Evolutionary conservation across 768 basidiomycete species (phyloP).

Genomic region (Hortiboletus flavorubellus): DNA sequence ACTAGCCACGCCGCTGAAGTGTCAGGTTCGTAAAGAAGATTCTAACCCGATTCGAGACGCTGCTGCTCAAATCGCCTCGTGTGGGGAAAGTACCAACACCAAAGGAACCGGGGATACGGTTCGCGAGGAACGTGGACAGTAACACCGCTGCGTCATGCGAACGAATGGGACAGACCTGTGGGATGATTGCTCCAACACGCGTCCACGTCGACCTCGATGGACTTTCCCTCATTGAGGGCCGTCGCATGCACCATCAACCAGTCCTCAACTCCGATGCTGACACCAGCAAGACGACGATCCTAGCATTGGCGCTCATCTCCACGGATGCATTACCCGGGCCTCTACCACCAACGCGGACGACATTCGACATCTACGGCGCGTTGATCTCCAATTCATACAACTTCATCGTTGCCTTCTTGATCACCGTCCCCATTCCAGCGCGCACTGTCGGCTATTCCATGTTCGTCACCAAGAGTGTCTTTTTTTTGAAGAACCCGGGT

Average conservation of each 20-base stretch:
- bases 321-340: conserved; percentile 9
- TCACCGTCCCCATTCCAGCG: conserved; percentile 45
- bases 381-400: conserved; percentile 47
- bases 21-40: conserved; percentile 47
- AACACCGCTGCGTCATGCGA: conserved; percentile 5
- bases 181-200: conserved; percentile 34
- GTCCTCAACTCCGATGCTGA: conserved; percentile 12
- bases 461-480: conserved; percentile 48
- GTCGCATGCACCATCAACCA: conserved; percentile 29
- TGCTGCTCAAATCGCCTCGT: conserved; percentile 9
- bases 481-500: too few species aligned
- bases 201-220: conserved; percentile 11
- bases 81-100: conserved; percentile 19
- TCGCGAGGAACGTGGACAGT: conserved; percentile 37
- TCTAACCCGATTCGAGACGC: conserved; percentile 27
- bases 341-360: neutral
- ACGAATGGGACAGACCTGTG: conserved; percentile 27
- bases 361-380: conserved; percentile 31
- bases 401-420: conserved; percentile 37
- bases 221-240: conserved; percentile 9
- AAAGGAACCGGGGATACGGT: conserved; percentile 28
- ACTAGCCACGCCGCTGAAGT: conserved; percentile 28
- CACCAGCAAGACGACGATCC: conserved; percentile 25
- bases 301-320: conserved; percentile 21
- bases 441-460: conserved; percentile 43